These are phyloP conservation scores for Fusarium sp. DNA, from an alignment of 2,329 filamentous ascomycete species.

Conservation along the genomic window DNA sequence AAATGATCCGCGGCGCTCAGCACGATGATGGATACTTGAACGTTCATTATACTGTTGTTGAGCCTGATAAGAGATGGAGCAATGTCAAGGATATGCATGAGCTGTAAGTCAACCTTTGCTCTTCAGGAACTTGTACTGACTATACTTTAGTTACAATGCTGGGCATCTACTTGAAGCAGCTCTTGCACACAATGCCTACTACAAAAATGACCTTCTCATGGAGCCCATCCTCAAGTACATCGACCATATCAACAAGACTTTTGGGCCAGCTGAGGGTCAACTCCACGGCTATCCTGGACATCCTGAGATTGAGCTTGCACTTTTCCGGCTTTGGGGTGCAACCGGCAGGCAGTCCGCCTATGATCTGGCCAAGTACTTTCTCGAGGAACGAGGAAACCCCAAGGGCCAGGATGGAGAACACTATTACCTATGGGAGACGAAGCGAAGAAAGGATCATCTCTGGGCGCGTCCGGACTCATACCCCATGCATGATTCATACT, in stretches of 20 bases:
- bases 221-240: constrained; percentile 51
- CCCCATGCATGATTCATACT: constrained; percentile 56
- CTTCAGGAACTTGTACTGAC: no score
- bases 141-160: constrained; percentile 64
- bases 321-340: constrained; percentile 57
- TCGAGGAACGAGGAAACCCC: constrained; percentile 48
- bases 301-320: constrained; percentile 63
- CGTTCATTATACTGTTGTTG: constrained; percentile 73
- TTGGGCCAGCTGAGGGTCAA: constrained; percentile 66
- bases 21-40: constrained; percentile 74
- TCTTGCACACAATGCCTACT: constrained; percentile 67
- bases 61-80: constrained; percentile 68
- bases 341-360: constrained; percentile 57
- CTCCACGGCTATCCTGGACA: constrained; percentile 72
- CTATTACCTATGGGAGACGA: constrained; percentile 72
- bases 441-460: constrained; percentile 64
- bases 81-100: constrained; percentile 76
- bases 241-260: constrained; percentile 64
- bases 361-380: constrained; percentile 64
- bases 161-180: constrained; percentile 75
- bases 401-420: constrained; percentile 67
- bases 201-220: constrained; percentile 66
- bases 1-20: constrained; percentile 71
- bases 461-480: constrained; percentile 65
- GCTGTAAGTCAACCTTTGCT: constrained; percentile 58